Conservation (phyloP, 495 filamentous ascomycete species). For the Xylaria acuta region DNA sequence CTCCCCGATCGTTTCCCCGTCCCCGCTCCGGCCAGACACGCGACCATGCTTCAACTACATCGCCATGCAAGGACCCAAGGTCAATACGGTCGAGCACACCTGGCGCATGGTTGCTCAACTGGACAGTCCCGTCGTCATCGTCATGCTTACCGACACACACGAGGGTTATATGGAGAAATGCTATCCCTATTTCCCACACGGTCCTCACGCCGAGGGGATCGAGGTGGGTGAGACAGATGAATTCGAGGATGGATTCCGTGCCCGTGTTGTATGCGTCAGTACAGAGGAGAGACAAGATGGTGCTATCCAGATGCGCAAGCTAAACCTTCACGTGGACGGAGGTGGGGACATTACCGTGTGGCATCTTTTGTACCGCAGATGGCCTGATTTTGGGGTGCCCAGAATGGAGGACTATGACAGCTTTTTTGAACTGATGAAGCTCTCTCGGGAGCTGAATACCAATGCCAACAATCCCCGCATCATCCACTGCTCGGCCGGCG, state of each 20-base stretch:
- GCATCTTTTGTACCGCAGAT: constrained; percentile 90
- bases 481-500: constrained; percentile 92
- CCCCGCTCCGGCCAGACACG: constrained; percentile 61
- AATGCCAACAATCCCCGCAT: constrained; percentile 76
- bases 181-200: constrained; percentile 83
- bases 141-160: constrained; percentile 94
- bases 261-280: constrained; percentile 57
- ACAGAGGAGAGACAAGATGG: constrained; percentile 56
- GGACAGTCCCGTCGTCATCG: constrained; percentile 78
- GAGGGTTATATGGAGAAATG: constrained; percentile 79
- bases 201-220: constrained; percentile 57
- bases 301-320: constrained; percentile 60
- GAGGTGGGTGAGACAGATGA: constrained; percentile 65
- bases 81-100: constrained; percentile 71
- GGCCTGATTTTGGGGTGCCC: constrained; percentile 93
- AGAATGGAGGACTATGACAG: constrained; percentile 77
- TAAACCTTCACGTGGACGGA: constrained; percentile 53
- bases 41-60: constrained; percentile 56
- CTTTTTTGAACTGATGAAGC: constrained; percentile 77
- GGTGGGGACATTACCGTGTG: constrained; percentile 66
- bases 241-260: constrained; percentile 67
- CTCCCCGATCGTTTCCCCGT: constrained; percentile 76
- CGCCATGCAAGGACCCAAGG: constrained; percentile 81
- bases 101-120: constrained; percentile 98
- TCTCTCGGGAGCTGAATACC: constrained; percentile 74